Evolutionary conservation across 495 filamentous ascomycete genomes (phyloP).

Genomic region (Trypethelium eluteriae): DNA sequence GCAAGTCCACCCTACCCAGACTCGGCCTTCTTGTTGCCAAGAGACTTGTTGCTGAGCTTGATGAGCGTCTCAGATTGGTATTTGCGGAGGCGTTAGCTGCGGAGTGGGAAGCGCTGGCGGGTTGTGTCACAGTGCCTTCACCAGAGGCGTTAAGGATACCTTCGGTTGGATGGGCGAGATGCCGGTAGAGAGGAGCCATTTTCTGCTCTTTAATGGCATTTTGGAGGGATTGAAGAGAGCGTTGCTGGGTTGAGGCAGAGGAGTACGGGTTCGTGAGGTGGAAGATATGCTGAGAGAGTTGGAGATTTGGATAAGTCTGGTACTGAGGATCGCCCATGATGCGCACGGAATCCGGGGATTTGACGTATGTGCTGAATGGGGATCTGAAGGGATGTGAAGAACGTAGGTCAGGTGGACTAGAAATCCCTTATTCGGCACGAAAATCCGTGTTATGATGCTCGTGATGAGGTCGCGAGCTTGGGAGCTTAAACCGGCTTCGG

Average conservation of each 20-base stretch:
- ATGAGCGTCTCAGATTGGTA: slow-evolving; percentile 29
- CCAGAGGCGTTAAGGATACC: slow-evolving; percentile 76
- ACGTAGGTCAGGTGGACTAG: background rate
- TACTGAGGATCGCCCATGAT: slow-evolving; percentile 97
- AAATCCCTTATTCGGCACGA: background rate
- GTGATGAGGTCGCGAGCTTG: background rate
- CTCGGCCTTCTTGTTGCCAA: slow-evolving; percentile 59
- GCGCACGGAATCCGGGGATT: slow-evolving; percentile 45
- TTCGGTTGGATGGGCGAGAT: slow-evolving; percentile 87
- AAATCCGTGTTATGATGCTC: background rate
- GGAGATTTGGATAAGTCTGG: slow-evolving; percentile 85
- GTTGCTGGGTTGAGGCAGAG: slow-evolving; percentile 55
- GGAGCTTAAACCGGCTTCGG: background rate
- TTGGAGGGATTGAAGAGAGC: slow-evolving; percentile 74
- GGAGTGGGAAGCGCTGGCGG: slow-evolving; percentile 35
- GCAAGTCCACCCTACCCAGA: slow-evolving; percentile 53
- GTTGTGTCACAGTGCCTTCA: slow-evolving; percentile 57
- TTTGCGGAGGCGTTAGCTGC: slow-evolving; percentile 11
- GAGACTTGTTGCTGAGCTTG: slow-evolving; percentile 36
- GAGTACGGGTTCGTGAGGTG: slow-evolving; percentile 85
- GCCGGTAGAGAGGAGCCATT: slow-evolving; percentile 94
- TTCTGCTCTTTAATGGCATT: slow-evolving; percentile 87
- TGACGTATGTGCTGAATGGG: background rate
- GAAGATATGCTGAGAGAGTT: slow-evolving; percentile 94
- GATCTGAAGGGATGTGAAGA: too few relatives aligned